A percentile compares a stretch with the other conserved stretches of the same genome.
phyloP scores from a whole-genome alignment of 176 grass and related monocot species.

The Cocos nucifera region DNA sequence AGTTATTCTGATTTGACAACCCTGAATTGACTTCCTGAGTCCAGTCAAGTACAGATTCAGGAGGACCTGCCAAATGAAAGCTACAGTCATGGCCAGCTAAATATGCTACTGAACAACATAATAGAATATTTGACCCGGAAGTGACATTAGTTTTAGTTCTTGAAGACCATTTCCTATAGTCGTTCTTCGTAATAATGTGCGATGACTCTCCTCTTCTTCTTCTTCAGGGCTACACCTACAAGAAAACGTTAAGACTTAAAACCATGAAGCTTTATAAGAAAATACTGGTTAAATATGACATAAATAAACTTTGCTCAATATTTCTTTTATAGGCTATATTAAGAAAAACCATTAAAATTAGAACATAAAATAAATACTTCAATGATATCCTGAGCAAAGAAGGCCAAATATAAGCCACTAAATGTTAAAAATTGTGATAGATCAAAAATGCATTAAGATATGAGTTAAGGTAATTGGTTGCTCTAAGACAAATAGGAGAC shows the following conservation, averaged over 20 bases:
- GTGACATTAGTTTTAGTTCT: background rate
- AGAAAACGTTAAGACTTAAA: constrained; percentile 5
- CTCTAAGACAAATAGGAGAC: no score
- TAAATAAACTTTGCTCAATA: no score
- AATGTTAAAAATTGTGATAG: no score
- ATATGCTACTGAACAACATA: constrained; percentile 16
- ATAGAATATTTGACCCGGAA: background rate
- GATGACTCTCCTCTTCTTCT: constrained; percentile 43
- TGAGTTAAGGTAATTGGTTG: no score
- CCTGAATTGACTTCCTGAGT: constrained; percentile 65
- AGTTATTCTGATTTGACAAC: constrained; percentile 45
- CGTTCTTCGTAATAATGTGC: constrained; percentile 61
- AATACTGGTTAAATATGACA: no score
- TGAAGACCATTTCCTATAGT: constrained; percentile 90
- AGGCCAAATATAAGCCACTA: no score
- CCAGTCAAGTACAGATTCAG: constrained; percentile 87
- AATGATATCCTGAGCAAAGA: no score
- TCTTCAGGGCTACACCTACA: constrained; percentile 80
- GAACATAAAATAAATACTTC: no score
- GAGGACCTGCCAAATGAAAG: constrained; percentile 53
- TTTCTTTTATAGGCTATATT: no score
- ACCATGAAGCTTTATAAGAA: no score
- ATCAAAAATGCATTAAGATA: no score
- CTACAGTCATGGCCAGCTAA: constrained; percentile 1
- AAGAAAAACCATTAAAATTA: no score